Evolutionary conservation across 768 basidiomycete genomes (phyloP), one percentile per base, ranked within the genome.

Genomic region (Multifurca ochricompacta): DNA sequence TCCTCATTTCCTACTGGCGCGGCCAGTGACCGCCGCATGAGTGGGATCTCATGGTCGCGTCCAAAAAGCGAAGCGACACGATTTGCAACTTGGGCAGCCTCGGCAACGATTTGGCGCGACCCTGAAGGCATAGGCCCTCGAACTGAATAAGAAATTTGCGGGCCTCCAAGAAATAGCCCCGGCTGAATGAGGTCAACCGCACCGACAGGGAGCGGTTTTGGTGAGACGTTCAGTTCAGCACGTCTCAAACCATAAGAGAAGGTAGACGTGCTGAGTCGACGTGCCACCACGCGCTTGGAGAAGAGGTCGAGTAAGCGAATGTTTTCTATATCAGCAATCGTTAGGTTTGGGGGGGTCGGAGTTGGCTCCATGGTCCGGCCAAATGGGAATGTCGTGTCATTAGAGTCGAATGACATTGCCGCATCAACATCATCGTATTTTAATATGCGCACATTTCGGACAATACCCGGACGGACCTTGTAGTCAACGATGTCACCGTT

Each of bases 71-170:
- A 94, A 1, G 87, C 84, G 0, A 83, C 73, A 2, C 84, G 80
- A 44, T 81, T 83, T 0, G 90, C 91, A 16, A 84, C 64, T 63
- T 91, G 87, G 85, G 93, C 93, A 62, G 77, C 73, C 67, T 96
- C 92, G 0, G 83, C 73, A 10, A 99, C 81, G 48, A 91, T 63
- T 43, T 66, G 61, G 37, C 78, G 76, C 16, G 85, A 59, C 23
- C 82, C 80, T 1, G 37, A 32, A 16, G 71, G 71, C 3, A 49
- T 3, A 14, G 60, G 59, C 7, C 63, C 51, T 0, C 37, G 53
- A 2, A 87, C 76, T 1, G 54, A 58, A 64, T 85, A 88, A 5
- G 59, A 62, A 18, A 78, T 66, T 18, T 68, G 59, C 8, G 74
- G 87, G 67, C 79, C 84, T 21, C 76, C 87, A 57, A 61, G 67